Base-by-base conservation (phyloP, 2,329 filamentous ascomycete genomes). In the Fusarium nisikadoi region DNA sequence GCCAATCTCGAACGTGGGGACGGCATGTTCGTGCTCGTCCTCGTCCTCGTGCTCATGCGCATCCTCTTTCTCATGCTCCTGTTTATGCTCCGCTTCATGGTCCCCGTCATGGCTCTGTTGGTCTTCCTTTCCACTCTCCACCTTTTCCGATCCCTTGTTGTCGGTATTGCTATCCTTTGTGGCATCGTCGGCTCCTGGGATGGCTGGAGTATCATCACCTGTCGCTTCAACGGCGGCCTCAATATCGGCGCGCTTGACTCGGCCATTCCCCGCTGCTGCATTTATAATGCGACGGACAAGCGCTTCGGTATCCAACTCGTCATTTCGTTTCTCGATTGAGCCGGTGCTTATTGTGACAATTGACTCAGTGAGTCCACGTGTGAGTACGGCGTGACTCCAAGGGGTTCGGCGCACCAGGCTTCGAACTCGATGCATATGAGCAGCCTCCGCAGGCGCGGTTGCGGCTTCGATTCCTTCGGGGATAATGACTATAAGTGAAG, bases 401-500 rank as follows among this genome's bases (percentile, higher is more conserved):
- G 81, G 81, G 36, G 75, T 78, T 65, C 81, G 74, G 61, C 75
- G 79, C 50, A 79, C 73, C 31, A 83, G 60, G 35, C 73, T 79
- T 62, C 80, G 75, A 20, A 79, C 71, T 62, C 79, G 79, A 73
- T 83, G 83, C 55, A 81, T 74, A 50, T 85, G 83, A 14, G 80
- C 71, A 11, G 80, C 74, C 63, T 84, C 80, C 5, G 83, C 81
- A 6, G 87, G 84, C 19, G 87, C 90, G 75, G 96, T 94, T 63
- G 98, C 88, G 6, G 96, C 95, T 80, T 98, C 95, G 66, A 98
- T 92, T 41, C 96, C 96, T 82, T 99, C 96, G 2, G 96, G 96
- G 77, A 99, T 97, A 79, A 99, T 98, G 36, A 99, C 94, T 72
- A 98, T 95, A 72, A 99, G 88, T 3, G 95, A 95, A 33, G 96